Evolutionary conservation across 164 flowering plant species (phyloP), one percentile per base, ranked within the genome.

Genomic region (Dillenia turbinata): DNA sequence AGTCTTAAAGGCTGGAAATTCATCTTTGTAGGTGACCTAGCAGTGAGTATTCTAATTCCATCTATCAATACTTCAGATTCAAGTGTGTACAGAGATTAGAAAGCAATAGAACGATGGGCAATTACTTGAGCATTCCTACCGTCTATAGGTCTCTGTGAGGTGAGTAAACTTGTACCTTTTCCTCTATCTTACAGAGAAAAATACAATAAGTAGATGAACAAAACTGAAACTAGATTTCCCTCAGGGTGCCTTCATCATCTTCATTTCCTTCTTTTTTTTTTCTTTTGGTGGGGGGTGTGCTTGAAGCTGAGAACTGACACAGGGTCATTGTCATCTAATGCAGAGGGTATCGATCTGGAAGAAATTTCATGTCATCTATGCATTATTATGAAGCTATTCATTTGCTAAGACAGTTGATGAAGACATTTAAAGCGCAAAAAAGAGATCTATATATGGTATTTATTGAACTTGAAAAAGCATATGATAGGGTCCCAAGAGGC

Each of bases 1-100:
- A 81, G 85, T 57, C 90, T 86, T 16, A 83, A 66, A 69, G 90
- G 92, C 9, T 86, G 92, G 89, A 83, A 89, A 56, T 89, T 89
- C 52, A 56, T 88, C 40, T 84, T 67, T 54, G 70, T 85, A 3
- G 89, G 90, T 0, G 82, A 82, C 56, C 47, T 87, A 47, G 44
- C 46, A 10, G 87, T 86, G 53, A 73, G 77, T 65, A n/a, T 40
- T 19, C 9, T 43, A 13, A 51, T 22, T 53, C 26, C 44, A 44
- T 16, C 49, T 14, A 26, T 44, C 24, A 26, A 2, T 26, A 26
- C 6, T 33, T 33, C 40, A 33, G 40, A 33, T 33, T 33, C 40
- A 33, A 33, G 7, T 33, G 5, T 33, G 40, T 33, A 33, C 40
- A 33, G 40, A 33, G 40, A 33, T 33, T 33, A 33, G 6, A 33